Evolutionary conservation across 176 grass and related monocot species (phyloP).

Genomic region (Poa annua): DNA sequence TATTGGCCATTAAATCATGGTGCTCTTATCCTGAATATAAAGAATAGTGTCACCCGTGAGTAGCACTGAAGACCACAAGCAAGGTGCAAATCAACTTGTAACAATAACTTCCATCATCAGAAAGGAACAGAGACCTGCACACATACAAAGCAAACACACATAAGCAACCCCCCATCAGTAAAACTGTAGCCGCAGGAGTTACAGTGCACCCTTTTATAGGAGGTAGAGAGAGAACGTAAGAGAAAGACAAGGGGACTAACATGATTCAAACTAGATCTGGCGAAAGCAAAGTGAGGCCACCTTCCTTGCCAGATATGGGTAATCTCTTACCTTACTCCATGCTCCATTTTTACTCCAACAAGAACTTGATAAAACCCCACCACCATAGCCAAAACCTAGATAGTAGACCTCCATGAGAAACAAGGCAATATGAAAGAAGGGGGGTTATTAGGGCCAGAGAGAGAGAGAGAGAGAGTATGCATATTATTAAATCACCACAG

Average conservation of each 20-base stretch:
- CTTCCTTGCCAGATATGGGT: slow-evolving; percentile 53
- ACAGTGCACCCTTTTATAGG: slow-evolving; percentile 26
- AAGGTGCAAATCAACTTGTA: slow-evolving; percentile 17
- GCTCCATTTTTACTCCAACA: slow-evolving; percentile 55
- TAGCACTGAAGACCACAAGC: slow-evolving; percentile 34
- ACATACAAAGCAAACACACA: slow-evolving; percentile 24
- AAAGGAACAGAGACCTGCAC: slow-evolving; percentile 3
- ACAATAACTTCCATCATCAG: not conserved
- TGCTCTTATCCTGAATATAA: slow-evolving; percentile 23
- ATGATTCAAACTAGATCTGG: slow-evolving; percentile 50
- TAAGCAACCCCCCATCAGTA: slow-evolving; percentile 5
- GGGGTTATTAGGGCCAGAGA: not conserved
- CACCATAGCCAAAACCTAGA: slow-evolving; percentile 26
- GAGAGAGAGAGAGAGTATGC: slow-evolving; percentile 33
- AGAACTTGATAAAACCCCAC: slow-evolving; percentile 54
- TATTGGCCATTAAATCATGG: slow-evolving; percentile 20
- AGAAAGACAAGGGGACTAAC: slow-evolving; percentile 28
- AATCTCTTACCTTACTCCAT: slow-evolving; percentile 41
- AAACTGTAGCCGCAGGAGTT: slow-evolving; percentile 33
- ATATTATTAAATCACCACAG: slow-evolving; percentile 38
- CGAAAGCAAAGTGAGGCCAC: slow-evolving; percentile 24
- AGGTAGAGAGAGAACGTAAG: not conserved
- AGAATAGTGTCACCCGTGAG: not conserved
- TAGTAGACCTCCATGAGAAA: slow-evolving; percentile 21
- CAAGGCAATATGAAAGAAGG: slow-evolving; percentile 26